Evolutionary conservation across 345 rosid species (phyloP).

Genomic region (Ailanthus altissimus): DNA sequence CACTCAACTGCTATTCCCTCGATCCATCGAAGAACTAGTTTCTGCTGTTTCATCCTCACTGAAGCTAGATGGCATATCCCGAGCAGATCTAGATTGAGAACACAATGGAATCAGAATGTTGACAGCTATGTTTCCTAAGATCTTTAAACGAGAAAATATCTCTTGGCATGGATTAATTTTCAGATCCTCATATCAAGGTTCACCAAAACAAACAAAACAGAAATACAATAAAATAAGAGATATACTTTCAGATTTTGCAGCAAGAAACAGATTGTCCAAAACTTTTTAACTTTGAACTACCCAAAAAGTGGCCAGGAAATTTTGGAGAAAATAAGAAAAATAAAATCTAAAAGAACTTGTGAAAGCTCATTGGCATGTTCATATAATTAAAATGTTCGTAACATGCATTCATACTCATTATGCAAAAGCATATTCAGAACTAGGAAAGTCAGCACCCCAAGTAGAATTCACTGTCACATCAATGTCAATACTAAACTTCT

Average conservation of each 20-base stretch:
- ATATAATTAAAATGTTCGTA: neutral
- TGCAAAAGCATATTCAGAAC: neutral
- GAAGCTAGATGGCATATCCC: conserved; percentile 56
- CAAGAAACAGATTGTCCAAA: neutral
- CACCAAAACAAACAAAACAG: too few relatives aligned
- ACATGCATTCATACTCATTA: neutral
- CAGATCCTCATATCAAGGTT: too few relatives aligned
- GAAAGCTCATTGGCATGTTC: too few relatives aligned
- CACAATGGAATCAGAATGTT: conserved; percentile 16
- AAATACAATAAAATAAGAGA: too few relatives aligned
- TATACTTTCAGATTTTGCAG: neutral
- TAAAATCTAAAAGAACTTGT: neutral
- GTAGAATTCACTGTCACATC: neutral
- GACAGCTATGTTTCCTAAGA: neutral
- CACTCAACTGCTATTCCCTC: conserved; percentile 12
- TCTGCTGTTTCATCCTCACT: conserved; percentile 75
- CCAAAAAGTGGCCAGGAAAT: neutral
- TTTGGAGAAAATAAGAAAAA: neutral
- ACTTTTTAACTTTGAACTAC: neutral
- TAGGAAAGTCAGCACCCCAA: neutral
- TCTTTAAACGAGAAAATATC: neutral
- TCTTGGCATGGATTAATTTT: too few relatives aligned
- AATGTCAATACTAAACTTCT: too few relatives aligned
- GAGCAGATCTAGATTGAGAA: conserved; percentile 40
- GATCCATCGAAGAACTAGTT: conserved; percentile 56